Evolutionary conservation across 139 green algal species (phyloP).

Genomic region (Micractinium conductrix): DNA sequence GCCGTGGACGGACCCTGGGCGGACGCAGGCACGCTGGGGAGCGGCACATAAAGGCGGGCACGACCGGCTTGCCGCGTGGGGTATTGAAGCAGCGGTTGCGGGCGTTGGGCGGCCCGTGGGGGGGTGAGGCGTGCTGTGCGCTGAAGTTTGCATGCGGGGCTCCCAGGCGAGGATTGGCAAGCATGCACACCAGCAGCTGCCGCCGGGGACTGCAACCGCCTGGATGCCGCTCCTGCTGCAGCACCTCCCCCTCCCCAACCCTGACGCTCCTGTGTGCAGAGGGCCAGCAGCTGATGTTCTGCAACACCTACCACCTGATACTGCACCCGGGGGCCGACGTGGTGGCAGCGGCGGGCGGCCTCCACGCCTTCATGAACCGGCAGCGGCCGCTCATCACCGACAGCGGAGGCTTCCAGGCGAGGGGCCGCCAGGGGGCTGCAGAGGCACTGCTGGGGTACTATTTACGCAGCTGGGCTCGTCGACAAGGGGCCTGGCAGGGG

Average conservation of each 20-base stretch:
- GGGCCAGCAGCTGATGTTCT: conserved; percentile 37
- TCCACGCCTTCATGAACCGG: conserved; percentile 61
- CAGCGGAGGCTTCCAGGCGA: conserved; percentile 60
- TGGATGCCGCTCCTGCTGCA: background rate
- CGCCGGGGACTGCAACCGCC: background rate
- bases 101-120: no score
- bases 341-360: conserved; percentile 48
- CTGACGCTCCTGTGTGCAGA: background rate
- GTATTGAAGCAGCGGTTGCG: background rate
- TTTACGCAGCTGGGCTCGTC: no score
- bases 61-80: no score
- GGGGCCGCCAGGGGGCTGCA: background rate
- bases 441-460: no score
- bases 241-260: background rate
- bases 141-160: no score
- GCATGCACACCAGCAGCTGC: no score
- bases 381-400: conserved; percentile 62
- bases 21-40: conserved; percentile 40
- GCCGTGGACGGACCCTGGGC: conserved; percentile 40
- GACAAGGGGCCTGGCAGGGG: no score
- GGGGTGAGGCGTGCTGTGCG: no score
- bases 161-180: no score
- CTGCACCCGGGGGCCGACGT: conserved; percentile 57
- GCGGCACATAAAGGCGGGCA: no score
- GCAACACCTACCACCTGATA: conserved; percentile 66